Evolutionary conservation across 2,329 filamentous ascomycete species (phyloP).

Genomic region (Ophiostoma angusticollis): DNA sequence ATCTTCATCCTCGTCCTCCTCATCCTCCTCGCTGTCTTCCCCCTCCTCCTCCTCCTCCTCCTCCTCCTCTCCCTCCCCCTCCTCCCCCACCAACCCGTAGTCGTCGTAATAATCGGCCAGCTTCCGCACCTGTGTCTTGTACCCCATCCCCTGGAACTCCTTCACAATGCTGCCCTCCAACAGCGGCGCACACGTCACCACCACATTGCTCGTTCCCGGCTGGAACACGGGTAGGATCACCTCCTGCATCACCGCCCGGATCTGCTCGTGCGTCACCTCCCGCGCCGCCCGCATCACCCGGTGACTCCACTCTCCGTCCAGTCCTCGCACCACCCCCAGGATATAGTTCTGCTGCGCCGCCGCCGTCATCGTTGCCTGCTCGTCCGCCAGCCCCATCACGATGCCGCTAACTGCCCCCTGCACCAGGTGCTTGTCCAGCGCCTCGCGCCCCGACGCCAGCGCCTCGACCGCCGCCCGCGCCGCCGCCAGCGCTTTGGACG

Average conservation of each 20-base stretch:
- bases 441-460: conserved; percentile 56
- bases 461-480: conserved; percentile 62
- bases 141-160: conserved; percentile 62
- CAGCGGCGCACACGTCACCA: conserved; percentile 76
- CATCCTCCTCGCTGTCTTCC: conserved; percentile 43
- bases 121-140: conserved; percentile 61
- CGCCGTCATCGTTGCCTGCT: conserved; percentile 71
- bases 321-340: conserved; percentile 61
- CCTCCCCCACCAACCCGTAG: conserved; percentile 62
- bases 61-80: conserved; percentile 47
- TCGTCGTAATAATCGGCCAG: conserved; percentile 77
- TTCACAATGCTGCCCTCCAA: conserved; percentile 70
- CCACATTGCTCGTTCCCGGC: conserved; percentile 67
- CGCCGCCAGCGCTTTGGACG: conserved; percentile 71
- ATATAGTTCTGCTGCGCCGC: conserved; percentile 78
- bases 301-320: conserved; percentile 66
- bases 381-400: conserved; percentile 74
- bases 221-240: conserved; percentile 71
- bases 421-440: conserved; percentile 68
- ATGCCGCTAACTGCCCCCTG: conserved; percentile 87
- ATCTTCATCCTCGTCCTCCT: conserved; percentile 38
- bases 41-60: conserved; percentile 50
- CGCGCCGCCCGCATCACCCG: conserved; percentile 69
- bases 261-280: conserved; percentile 61
- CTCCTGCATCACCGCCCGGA: conserved; percentile 59